Evolutionary conservation across 768 basidiomycete genomes (phyloP), one percentile per base, ranked within the genome.

Genomic region (Glaciozyma antarctica): DNA sequence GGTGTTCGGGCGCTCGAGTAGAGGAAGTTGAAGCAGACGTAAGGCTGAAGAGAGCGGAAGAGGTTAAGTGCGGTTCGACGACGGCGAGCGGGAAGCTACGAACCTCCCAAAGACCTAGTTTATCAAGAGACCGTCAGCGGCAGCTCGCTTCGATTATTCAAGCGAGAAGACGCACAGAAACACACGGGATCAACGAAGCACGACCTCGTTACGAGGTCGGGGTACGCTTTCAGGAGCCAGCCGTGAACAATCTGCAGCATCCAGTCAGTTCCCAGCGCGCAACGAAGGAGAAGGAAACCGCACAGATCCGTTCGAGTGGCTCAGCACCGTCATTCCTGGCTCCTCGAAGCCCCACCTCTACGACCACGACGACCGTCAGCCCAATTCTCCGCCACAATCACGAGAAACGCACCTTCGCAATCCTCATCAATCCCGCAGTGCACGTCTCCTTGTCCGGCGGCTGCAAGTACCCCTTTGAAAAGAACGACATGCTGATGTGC

Each of bases 51-150:
- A 24, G 30, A 10, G 21, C 5, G 16, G 19, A n/a, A 16, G 19
- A n/a, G 47, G 47, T 48, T 48, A 8, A 48, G 47, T 48, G 7
- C 21, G 19, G 16, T 19, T 48, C 19, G 19, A 21, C 8, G 21
- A 8, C 47, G 47, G 5, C 3, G 16, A n/a, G n/a, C n/a, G 49
- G 7, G 26, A 26, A n/a, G 49, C 49, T n/a, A 26, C 63, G 87
- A 65, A 90, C 91, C 82, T 95, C 92, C 91, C 91, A 97, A 9
- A 87, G 84, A 76, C 90, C 92, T 76, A 92, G 90, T 0, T 6
- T 10, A 86, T 83, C 34, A 88, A 86, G 41, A 88, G 86, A 51
- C 28, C 12, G 16, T n/a, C 21, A 34, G 32, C 6, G 26, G 28
- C 54, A 16, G 44, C 19, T 15, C 24, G 15, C 9, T 21, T 26